A percentile compares a stretch with the other conserved stretches of the same genome.
These are phyloP conservation scores for Hortiboletus campestris DNA, from an alignment of 768 basidiomycete species.

Conservation along the genomic window DNA sequence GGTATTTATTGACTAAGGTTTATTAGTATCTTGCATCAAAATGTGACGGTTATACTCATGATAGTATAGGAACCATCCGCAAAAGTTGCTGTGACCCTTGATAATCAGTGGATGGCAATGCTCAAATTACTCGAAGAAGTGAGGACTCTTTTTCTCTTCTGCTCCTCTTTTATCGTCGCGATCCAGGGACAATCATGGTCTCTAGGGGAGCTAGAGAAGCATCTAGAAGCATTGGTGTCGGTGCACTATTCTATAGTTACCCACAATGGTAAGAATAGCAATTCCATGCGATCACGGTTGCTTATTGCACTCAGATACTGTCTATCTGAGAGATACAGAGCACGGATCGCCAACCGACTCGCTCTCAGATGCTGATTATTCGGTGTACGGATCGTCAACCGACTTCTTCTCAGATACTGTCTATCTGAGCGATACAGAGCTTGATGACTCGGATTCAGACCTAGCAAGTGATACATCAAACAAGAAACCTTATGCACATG, in stretches of 20 bases:
- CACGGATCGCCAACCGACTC: too few species aligned
- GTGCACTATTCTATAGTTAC: neutral
- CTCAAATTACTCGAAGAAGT: neutral
- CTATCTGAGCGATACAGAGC: too few species aligned
- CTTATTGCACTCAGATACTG: neutral
- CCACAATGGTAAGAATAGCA: neutral
- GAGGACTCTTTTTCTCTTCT: neutral
- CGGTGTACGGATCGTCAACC: too few species aligned
- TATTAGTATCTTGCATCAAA: neutral
- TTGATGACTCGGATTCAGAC: too few species aligned
- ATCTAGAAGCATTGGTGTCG: neutral
- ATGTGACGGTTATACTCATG: neutral
- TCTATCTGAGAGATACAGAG: neutral
- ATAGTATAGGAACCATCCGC: neutral
- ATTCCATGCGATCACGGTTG: neutral
- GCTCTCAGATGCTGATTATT: too few species aligned
- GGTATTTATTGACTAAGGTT: neutral
- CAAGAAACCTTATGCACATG: too few species aligned
- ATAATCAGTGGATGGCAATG: neutral
- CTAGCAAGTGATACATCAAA: too few species aligned
- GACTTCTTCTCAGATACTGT: too few species aligned
- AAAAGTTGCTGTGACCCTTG: neutral
- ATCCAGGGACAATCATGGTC: neutral
- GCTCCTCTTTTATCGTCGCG: neutral
- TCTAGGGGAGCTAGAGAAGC: too few species aligned